Percentiles rank a stretch among this genome's conserved stretches.
These are phyloP conservation scores for Mycena galericulata DNA, from an alignment of 768 basidiomycete species.

Conservation along the genomic window DNA sequence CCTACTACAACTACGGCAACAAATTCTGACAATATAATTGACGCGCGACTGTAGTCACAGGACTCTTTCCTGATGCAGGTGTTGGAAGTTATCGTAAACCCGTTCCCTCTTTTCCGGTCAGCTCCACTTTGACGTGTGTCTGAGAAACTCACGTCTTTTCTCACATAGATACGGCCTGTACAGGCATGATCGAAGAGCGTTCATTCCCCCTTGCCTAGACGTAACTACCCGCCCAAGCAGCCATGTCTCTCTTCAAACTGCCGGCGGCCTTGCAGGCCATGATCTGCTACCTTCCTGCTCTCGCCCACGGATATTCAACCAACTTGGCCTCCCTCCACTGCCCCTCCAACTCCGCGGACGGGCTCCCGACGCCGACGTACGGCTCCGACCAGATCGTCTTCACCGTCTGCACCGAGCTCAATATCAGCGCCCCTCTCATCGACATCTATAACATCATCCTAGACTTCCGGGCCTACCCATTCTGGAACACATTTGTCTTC, in stretches of 20 bases:
- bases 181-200: no score
- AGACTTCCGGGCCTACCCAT: constrained; percentile 12
- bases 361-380: no score
- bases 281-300: not conserved
- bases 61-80: no score
- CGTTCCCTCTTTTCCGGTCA: no score
- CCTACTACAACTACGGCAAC: no score
- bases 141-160: not conserved
- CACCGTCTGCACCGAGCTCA: constrained; percentile 18
- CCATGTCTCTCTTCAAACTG: constrained; percentile 12
- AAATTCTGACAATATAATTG: no score
- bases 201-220: not conserved
- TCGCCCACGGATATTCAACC: not conserved
- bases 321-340: constrained; percentile 16
- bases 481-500: constrained; percentile 16
- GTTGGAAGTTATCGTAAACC: no score
- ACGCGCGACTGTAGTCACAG: no score
- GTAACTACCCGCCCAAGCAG: not conserved
- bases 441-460: constrained; percentile 14
- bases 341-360: constrained; percentile 6
- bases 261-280: not conserved
- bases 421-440: constrained; percentile 9
- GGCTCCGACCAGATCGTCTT: constrained; percentile 13
- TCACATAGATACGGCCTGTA: not conserved
- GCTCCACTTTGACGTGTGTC: not conserved